Percentiles rank a stretch among this genome's conserved stretches.
Evolutionary conservation across 768 basidiomycete genomes (phyloP).

Genomic region (Mycena amicta): DNA sequence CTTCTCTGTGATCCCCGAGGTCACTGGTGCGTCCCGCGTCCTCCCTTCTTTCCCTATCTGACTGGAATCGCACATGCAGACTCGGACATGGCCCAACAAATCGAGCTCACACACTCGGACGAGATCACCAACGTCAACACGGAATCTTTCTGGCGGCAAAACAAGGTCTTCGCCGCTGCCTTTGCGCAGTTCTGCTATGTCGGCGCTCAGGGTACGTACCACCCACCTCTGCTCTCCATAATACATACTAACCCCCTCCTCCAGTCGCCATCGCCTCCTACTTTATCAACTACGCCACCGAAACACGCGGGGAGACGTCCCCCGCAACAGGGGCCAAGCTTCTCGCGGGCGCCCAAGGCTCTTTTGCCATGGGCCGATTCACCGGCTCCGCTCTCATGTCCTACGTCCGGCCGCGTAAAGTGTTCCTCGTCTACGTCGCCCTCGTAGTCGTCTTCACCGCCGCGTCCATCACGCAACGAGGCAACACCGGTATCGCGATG

Average conservation of each 20-base stretch:
- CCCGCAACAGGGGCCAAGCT: constrained; percentile 33
- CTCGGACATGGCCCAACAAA: constrained; percentile 37
- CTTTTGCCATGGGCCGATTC: constrained; percentile 35
- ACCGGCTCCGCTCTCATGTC: constrained; percentile 34
- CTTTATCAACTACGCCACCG: constrained; percentile 38
- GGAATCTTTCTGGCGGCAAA: constrained; percentile 32
- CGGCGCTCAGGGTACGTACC: constrained; percentile 33
- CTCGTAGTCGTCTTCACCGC: constrained; percentile 32
- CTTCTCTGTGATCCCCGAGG: constrained; percentile 37
- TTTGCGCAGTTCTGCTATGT: constrained; percentile 37
- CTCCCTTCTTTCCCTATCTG: background rate
- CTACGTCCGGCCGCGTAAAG: constrained; percentile 30
- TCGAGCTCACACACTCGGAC: constrained; percentile 34
- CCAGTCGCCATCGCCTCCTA: constrained; percentile 36
- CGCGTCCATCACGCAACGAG: constrained; percentile 33
- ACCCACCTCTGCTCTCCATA: background rate
- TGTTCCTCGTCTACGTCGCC: constrained; percentile 33
- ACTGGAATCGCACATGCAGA: constrained; percentile 20
- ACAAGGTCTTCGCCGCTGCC: constrained; percentile 34
- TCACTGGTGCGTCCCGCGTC: constrained; percentile 28
- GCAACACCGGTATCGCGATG: constrained; percentile 34
- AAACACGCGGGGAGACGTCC: constrained; percentile 28
- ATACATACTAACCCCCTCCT: background rate
- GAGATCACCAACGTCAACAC: constrained; percentile 24
- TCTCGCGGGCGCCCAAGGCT: constrained; percentile 36